Evolutionary conservation across 371 early-diverging fungal species (phyloP), one percentile per base, ranked within the genome.

Genomic region (Amoeboaphelidium protococcarum): DNA sequence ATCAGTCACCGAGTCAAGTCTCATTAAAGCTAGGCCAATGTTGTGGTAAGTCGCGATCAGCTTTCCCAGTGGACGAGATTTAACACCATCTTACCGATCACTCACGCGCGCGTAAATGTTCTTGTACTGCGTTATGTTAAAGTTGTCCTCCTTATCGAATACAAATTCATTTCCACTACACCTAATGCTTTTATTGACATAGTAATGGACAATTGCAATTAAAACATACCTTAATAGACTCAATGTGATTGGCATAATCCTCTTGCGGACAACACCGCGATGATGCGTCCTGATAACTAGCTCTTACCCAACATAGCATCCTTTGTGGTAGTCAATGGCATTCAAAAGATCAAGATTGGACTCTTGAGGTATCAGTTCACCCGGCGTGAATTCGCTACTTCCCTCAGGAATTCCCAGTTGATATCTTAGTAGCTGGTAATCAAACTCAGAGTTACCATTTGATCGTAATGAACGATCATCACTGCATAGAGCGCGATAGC

Each of bases 221-320:
- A n/a, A n/a, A n/a, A n/a, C n/a, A n/a, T n/a, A n/a, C n/a, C n/a
- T n/a, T n/a, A n/a, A n/a, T n/a, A n/a, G n/a, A n/a, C n/a, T n/a
- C n/a, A n/a, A n/a, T n/a, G n/a, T 72, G 3, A 89, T 68, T 2
- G 95, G 92, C 21, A 91, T 69, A 21, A 91, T 66, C 31, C 92
- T 74, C 63, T 90, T 90, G 40, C 94, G 73, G 27, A 80, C 78
- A 2, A 88, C 84, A 13, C 96, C 96, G 16, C 76, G 82, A 56
- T 92, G 91, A 48, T 88, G 74, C 4, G 90, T 94, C 42, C 94
- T 72, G 58, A 90, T 90, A 0, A 90, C 89, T 52, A 94, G 66
- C 61, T 94, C 96, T 58, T 95, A 94, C 6, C 96, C 96, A 23
- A 91, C 70, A 54, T 95, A 95, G 62, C 96, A 95, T 1, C 96